Evolutionary conservation across 129 eudicot genomes (phyloP).

Genomic region (Cynara cardunculus): DNA sequence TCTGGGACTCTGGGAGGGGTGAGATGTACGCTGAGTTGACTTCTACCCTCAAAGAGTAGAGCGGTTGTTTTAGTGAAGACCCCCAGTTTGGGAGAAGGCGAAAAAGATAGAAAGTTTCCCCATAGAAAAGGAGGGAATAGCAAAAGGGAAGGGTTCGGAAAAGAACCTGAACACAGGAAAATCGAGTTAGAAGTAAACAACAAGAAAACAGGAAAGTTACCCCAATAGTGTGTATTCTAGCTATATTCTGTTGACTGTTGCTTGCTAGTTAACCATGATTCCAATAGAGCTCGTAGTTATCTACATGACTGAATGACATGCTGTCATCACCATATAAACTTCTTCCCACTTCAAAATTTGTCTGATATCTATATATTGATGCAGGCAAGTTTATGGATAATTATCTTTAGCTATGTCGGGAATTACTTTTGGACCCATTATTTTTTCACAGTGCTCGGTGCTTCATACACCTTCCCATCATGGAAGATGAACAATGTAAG

Average conservation of each 20-base stretch:
- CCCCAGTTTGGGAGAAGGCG: no score
- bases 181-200: no score
- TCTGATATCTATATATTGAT: constrained; percentile 3
- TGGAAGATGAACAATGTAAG: constrained; percentile 96
- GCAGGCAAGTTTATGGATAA: constrained; percentile 93
- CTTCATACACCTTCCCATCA: constrained; percentile 94
- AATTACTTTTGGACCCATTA: constrained; percentile 99
- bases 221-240: no score
- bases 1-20: no score
- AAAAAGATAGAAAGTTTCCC: no score
- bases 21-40: no score
- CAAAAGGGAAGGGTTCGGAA: no score
- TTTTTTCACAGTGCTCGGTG: constrained; percentile 92
- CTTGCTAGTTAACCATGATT: background rate
- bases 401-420: constrained; percentile 83
- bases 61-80: no score
- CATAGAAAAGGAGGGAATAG: no score
- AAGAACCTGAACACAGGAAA: no score
- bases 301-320: background rate
- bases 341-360: background rate
- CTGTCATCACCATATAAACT: background rate
- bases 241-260: background rate
- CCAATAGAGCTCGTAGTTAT: background rate
- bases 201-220: no score
- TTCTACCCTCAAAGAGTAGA: no score